Evolutionary conservation across 495 filamentous ascomycete genomes (phyloP), one percentile per base, ranked within the genome.

Genomic region (Penicillium mononematosum): DNA sequence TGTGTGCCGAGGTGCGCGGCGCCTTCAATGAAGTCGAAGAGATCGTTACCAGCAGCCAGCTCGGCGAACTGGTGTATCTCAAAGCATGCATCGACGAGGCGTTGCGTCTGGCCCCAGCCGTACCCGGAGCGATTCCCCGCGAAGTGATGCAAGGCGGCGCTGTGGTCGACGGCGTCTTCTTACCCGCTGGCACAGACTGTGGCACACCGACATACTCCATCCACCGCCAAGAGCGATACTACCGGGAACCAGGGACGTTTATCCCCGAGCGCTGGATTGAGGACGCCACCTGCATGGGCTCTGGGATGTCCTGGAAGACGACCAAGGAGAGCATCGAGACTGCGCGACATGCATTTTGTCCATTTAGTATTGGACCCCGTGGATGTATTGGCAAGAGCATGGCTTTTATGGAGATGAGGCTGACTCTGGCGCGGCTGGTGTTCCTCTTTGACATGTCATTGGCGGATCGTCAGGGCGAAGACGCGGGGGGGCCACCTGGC

Each of bases 81-180:
- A 78, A 79, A 46, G 85, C 83, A 10, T 85, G 83, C 58, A 74
- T 87, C 43, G 80, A 88, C 53, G 88, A 91, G 58, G 75, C 84
- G 0, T 76, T 90, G 69, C 80, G 87, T 20, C 71, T 89, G 24
- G 76, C 82, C 0, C 87, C 87, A 4, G 76, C 86, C 0, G 83
- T 86, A 1, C 75, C 79, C 0, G 83, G 84, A 11, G 68, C 79
- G 0, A 69, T 83, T 6, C 81, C 81, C 7, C 77, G 85, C 5
- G 80, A 85, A 61, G 82, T 85, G 2, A 77, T 82, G 36, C 63
- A 71, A 5, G 82, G 78, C 32, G 86, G 85, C 11, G 70, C 80
- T 8, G 60, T 73, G 9, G 77, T 88, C 12, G 79, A 83, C 44
- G 79, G 78, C 10, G 66, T 81, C 11, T 74, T 74, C 55, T 65